A percentile compares a stretch with the other conserved stretches of the same genome.
Evolutionary conservation across 2,329 filamentous ascomycete species (phyloP).

Genomic region (Pseudocercospora fijiensis): DNA sequence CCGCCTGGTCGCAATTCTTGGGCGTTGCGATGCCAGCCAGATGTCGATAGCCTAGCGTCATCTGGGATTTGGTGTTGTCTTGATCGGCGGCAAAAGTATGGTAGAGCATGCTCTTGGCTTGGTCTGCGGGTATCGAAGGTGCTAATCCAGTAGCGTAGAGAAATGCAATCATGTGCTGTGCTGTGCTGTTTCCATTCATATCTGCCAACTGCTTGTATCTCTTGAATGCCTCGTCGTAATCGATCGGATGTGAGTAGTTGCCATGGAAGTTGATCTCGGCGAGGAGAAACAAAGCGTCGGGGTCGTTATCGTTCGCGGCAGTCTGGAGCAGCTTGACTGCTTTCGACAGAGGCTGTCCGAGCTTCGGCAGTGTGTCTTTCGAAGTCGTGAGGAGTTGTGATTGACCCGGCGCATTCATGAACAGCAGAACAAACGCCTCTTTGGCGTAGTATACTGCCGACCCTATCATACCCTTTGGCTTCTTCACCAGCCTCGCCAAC

Average conservation of each 20-base stretch:
- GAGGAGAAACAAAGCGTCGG: constrained; percentile 84
- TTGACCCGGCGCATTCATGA: constrained; percentile 61
- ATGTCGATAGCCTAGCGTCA: constrained; percentile 88
- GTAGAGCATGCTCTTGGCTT: constrained; percentile 88
- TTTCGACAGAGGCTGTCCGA: constrained; percentile 54
- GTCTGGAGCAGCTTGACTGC: constrained; percentile 60
- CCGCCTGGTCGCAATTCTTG: constrained; percentile 80
- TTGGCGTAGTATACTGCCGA: constrained; percentile 61
- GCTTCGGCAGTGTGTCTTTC: constrained; percentile 43
- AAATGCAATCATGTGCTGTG: constrained; percentile 91
- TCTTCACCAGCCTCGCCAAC: constrained; percentile 44
- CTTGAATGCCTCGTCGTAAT: constrained; percentile 75
- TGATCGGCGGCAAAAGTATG: constrained; percentile 88
- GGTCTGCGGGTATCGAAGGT: constrained; percentile 74
- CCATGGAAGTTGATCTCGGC: constrained; percentile 97
- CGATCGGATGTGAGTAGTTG: constrained; percentile 82
- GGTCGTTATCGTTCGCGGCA: constrained; percentile 58
- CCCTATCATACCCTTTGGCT: constrained; percentile 59
- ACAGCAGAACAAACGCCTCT: constrained; percentile 62
- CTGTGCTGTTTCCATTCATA: constrained; percentile 80
- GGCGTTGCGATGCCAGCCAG: constrained; percentile 81
- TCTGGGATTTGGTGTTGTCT: constrained; percentile 81
- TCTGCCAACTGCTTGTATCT: constrained; percentile 77
- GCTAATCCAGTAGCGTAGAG: constrained; percentile 95
- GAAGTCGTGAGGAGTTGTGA: constrained; percentile 43